Base-by-base conservation (phyloP, 2,329 filamentous ascomycete species). In the Paraphoma chrysanthemicola region DNA sequence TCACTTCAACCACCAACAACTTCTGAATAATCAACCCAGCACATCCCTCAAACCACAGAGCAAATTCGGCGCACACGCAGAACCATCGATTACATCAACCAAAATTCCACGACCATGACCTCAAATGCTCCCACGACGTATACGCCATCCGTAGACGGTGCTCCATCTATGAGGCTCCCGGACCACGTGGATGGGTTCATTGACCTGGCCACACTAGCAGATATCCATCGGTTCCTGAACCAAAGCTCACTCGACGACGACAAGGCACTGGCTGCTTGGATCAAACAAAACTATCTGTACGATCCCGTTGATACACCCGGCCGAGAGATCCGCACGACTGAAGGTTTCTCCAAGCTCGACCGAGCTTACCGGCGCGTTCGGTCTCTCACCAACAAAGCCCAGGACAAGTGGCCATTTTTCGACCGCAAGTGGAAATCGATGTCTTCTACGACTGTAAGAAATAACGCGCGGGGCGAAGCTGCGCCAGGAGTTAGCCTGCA, bases 401-500 rank as follows among this genome's bases (percentile, higher is more conserved):
- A 69, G 58, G 69, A 73, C 36, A 69, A 72, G 52, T 74, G 70
- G 70, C 71, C 71, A 18, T 73, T 74, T 43, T 69, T 69, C 44
- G 61, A 69, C 33, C 48, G 48, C 10, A 60, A 57, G 30, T 66
- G 62, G 62, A 72, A 69, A 45, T 49, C 56, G 23, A 65, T 72
- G 60, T 59, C 63, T n/a, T 52, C 58, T 10, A 52, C 54, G 6
- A 57, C 54, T 12, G 63, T 69, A 14, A 61, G 60, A 33, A 66
- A 64, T n/a, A 58, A 63, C 14, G 58, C 64, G 3, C 60, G 60
- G 6, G 60, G 66, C 5, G 57, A 63, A 33, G 51, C 53, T 18
- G 59, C 62, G 43, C 56, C 57, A 12, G 53, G 57, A 17, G 47
- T 58, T 3, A 51, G 29, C 12, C 36, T 39, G 36, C 17, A 36